Evolutionary conservation across 1,284 basidiomycete genomes (phyloP).

Genomic region (Apiotrichum gamsii): DNA sequence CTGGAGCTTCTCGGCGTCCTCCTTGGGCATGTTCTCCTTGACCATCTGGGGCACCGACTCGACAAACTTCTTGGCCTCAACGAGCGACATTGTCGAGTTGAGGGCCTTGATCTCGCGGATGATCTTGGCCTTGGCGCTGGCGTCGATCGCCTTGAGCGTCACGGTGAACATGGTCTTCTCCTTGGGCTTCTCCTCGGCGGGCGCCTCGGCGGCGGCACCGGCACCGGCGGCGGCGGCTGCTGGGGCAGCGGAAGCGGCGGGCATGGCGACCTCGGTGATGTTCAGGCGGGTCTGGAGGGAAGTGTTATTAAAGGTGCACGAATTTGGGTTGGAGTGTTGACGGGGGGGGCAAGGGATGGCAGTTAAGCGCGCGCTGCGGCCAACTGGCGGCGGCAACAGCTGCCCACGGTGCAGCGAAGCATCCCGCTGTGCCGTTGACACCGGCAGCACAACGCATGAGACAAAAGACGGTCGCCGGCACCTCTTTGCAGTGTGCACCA

Average conservation of each 20-base stretch:
- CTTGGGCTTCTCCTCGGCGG: slow-evolving; percentile 84
- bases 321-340: no score
- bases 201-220: slow-evolving; percentile 47
- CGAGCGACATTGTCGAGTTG: slow-evolving; percentile 88
- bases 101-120: slow-evolving; percentile 97
- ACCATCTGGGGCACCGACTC: slow-evolving; percentile 89
- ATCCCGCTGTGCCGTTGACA: no score
- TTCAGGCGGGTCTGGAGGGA: slow-evolving; percentile 72
- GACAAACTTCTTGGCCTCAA: slow-evolving; percentile 99
- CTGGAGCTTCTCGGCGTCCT: slow-evolving; percentile 96
- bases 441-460: no score
- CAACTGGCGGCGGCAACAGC: no score
- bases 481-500: no score
- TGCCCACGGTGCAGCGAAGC: no score
- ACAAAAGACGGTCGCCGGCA: no score
- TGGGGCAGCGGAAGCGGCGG: slow-evolving; percentile 63
- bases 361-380: no score
- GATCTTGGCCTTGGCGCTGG: slow-evolving; percentile 87
- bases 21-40: slow-evolving; percentile 94
- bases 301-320: no score
- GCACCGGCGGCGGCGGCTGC: slow-evolving; percentile 53
- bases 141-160: slow-evolving; percentile 86
- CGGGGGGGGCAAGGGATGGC: no score
- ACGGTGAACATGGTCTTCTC: slow-evolving; percentile 96
- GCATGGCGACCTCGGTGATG: slow-evolving; percentile 96